Base-by-base conservation (phyloP, 2,329 filamentous ascomycete genomes). In the Monosporascus sp. region DNA sequence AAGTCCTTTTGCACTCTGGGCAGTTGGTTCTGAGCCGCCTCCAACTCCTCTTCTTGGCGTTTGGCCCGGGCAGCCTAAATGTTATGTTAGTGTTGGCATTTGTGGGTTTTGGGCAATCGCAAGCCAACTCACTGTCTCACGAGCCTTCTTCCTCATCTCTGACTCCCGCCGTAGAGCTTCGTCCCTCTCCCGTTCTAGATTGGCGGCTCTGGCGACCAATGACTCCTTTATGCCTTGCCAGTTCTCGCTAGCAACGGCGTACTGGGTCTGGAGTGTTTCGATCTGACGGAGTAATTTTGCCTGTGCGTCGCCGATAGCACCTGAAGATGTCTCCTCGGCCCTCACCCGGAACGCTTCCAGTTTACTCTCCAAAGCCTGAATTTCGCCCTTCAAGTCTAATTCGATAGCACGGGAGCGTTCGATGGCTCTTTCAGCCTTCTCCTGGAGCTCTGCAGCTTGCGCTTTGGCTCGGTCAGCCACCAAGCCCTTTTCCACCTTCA, bases 181-280 rank as follows among this genome's bases (percentile, higher is more conserved):
- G 65, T 97, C 92, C 52, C 90, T 84, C 69, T 99, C 95, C 67
- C 88, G 94, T 69, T 99, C 94, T 9, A 97, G 76, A 49, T 77
- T 86, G 4, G 86, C 80, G 11, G 94, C 80, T 53, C 92, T 84
- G 22, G 89, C 84, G 49, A 93, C 81, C 35, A 99, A 73, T 2
- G 89, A 95, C 9, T 88, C 84, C 70, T 99, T 93, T 57, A 99
- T 95, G 1, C 91, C 90, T 67, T 97, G 92, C 94, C 95, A 99
- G 63, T 99, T 99, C 65, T 96, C 91, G 61, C 90, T 94, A 1
- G 94, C 94, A 52, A 95, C 86, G 1, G 91, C 86, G 71, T 99
- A 96, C 68, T 99, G 95, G 7, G 89, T 94, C 70, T 99, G 94
- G 38, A 99, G 74, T 1, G 90, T 97, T 74, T 99, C 94, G 51